These are phyloP conservation scores for Globisporangium nagaii DNA, from an alignment of 352 stramenopile genomes.

Conservation along the genomic window DNA sequence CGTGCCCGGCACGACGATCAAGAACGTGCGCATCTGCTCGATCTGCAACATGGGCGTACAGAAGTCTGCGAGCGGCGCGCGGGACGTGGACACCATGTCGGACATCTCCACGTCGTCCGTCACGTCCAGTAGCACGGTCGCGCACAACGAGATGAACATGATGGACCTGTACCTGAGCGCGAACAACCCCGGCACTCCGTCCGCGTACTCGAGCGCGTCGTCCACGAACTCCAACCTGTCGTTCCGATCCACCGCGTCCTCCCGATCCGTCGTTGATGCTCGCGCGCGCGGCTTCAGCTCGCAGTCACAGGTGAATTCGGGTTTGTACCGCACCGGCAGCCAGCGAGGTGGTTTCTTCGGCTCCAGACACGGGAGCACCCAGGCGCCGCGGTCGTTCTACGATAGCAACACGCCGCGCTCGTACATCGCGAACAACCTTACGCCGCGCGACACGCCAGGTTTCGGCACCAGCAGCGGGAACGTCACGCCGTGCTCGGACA, in stretches of 20 bases:
- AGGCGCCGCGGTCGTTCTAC: conserved; percentile 31
- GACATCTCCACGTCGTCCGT: conserved; percentile 74
- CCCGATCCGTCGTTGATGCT: conserved; percentile 46
- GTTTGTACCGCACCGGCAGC: conserved; percentile 6
- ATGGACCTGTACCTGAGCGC: conserved; percentile 75
- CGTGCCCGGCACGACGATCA: conserved; percentile 71
- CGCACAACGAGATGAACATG: conserved; percentile 83
- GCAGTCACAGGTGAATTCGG: conserved; percentile 1
- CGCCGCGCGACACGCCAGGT: conserved; percentile 25
- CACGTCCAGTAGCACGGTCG: conserved; percentile 73
- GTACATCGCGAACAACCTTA: conserved; percentile 72
- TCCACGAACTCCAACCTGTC: conserved; percentile 67
- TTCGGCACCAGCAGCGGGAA: conserved; percentile 29
- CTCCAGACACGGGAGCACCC: neutral
- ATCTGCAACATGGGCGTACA: conserved; percentile 85
- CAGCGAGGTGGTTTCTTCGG: conserved; percentile 10
- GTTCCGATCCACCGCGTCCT: conserved; percentile 68
- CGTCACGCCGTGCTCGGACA: conserved; percentile 36
- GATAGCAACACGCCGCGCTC: conserved; percentile 66
- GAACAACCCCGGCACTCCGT: conserved; percentile 54
- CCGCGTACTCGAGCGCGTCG: conserved; percentile 70
- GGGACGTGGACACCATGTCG: conserved; percentile 49
- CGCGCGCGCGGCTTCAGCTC: conserved; percentile 14
- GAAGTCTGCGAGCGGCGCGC: conserved; percentile 21
- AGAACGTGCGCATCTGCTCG: conserved; percentile 81